These are phyloP conservation scores for Aspergillus wentii DNA, from an alignment of 495 filamentous ascomycete species.

Conservation along the genomic window DNA sequence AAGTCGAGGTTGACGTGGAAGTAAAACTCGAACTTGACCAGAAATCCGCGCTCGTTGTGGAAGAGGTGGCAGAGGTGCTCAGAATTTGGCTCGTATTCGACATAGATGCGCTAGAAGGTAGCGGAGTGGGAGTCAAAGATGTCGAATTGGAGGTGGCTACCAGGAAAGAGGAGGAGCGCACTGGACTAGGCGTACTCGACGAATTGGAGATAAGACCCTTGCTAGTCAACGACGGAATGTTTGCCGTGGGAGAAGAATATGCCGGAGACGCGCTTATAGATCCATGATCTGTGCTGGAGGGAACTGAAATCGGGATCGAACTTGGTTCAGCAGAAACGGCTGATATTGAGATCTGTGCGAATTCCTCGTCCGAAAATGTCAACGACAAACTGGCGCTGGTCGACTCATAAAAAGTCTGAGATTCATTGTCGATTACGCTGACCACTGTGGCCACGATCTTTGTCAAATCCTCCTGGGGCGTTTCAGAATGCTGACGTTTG, in stretches of 20 bases:
- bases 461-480: constrained; percentile 3
- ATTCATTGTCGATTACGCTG: constrained; percentile 1
- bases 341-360: neutral
- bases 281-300: neutral
- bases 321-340: constrained; percentile 1
- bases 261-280: constrained; percentile 5
- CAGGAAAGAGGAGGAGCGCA: no score
- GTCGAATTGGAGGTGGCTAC: no score
- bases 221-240: constrained; percentile 9
- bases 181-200: no score
- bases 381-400: neutral
- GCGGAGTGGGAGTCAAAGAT: neutral
- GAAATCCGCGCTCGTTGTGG: no score
- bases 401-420: neutral
- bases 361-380: no score
- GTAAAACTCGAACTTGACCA: no score
- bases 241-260: constrained; percentile 8
- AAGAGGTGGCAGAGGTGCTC: neutral
- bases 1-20: constrained; percentile 2
- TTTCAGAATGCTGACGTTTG: constrained; percentile 9
- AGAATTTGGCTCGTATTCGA: neutral
- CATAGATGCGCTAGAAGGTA: neutral
- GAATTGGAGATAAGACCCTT: no score
- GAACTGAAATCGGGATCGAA: neutral
- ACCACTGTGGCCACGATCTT: constrained; percentile 2